Conservation (phyloP, 2,329 filamentous ascomycete genomes). For the Chaetoscypha palmicola region DNA sequence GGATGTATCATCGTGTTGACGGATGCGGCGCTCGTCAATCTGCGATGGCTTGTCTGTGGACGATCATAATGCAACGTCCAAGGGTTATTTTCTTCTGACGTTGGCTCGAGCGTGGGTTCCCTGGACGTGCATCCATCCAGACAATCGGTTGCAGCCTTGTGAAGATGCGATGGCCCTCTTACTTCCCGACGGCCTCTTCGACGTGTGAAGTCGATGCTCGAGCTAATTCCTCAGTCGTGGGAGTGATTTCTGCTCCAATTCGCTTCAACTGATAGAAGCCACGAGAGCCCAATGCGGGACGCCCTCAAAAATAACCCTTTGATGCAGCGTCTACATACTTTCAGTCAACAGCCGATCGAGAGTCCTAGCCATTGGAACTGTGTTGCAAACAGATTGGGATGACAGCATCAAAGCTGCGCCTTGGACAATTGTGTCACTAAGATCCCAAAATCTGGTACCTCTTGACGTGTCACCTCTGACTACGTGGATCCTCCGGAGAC, state of each 20-base stretch:
- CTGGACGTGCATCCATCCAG: constrained; percentile 11
- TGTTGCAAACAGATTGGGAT: constrained; percentile 2
- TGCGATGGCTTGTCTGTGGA: constrained; percentile 3
- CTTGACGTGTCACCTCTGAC: constrained; percentile 16
- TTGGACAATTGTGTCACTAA: constrained; percentile 8
- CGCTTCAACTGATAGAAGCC: too few species aligned
- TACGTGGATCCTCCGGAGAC: constrained; percentile 8
- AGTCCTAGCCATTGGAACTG: too few species aligned
- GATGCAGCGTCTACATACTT: too few species aligned
- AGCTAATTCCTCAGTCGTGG: background rate
- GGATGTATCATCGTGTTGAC: constrained; percentile 1
- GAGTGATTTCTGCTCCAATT: too few species aligned
- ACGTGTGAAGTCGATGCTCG: background rate
- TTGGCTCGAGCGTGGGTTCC: constrained; percentile 9
- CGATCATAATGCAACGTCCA: constrained; percentile 4
- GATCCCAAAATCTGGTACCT: constrained; percentile 17
- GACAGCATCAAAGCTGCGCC: constrained; percentile 5
- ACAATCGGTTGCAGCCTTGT: constrained; percentile 17
- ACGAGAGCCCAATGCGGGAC: too few species aligned
- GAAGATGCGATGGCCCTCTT: constrained; percentile 3
- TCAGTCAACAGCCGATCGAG: too few species aligned
- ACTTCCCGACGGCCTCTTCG: background rate
- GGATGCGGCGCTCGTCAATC: constrained; percentile 12
- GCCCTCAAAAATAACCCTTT: too few species aligned
- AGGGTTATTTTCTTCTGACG: constrained; percentile 7